A percentile compares a stretch with the other conserved stretches of the same genome.
Conservation (phyloP, 441 rosid genomes). For the Raphanus hybrid region DNA sequence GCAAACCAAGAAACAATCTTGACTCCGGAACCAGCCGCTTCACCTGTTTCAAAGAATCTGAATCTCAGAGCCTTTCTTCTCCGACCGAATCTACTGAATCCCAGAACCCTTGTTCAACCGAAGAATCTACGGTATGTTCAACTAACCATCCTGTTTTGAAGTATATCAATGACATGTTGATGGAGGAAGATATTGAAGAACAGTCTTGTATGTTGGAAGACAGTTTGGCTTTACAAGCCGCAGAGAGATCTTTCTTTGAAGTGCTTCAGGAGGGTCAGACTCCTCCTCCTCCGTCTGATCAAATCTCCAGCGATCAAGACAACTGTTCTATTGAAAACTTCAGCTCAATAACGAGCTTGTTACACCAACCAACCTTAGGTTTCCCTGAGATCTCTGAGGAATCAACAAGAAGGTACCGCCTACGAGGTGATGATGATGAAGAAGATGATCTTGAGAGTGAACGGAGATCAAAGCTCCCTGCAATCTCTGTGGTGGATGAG, state of each 20-base stretch:
- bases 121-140: constrained; percentile 40
- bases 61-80: constrained; percentile 30
- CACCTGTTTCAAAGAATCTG: constrained; percentile 26
- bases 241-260: constrained; percentile 76
- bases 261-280: constrained; percentile 63
- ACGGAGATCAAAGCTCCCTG: constrained; percentile 68
- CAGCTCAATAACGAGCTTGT: constrained; percentile 27
- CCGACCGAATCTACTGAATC: constrained; percentile 34
- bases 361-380: constrained; percentile 32
- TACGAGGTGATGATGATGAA: constrained; percentile 47
- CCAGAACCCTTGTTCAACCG: constrained; percentile 18
- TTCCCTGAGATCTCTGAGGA: constrained; percentile 24
- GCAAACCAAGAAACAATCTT: constrained; percentile 39
- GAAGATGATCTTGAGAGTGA: constrained; percentile 50
- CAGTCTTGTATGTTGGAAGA: constrained; percentile 78
- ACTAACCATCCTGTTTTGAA: constrained; percentile 51
- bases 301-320: constrained; percentile 5
- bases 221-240: constrained; percentile 83
- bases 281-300: constrained; percentile 40
- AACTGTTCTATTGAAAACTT: constrained; percentile 23
- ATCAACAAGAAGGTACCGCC: constrained; percentile 53
- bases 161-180: constrained; percentile 76
- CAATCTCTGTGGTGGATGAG: constrained; percentile 56
- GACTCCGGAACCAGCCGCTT: constrained; percentile 27
- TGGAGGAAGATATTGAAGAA: constrained; percentile 78